These are phyloP conservation scores for Nakazawaea pomicola DNA, from an alignment of 805 yeast species.

Conservation along the genomic window DNA sequence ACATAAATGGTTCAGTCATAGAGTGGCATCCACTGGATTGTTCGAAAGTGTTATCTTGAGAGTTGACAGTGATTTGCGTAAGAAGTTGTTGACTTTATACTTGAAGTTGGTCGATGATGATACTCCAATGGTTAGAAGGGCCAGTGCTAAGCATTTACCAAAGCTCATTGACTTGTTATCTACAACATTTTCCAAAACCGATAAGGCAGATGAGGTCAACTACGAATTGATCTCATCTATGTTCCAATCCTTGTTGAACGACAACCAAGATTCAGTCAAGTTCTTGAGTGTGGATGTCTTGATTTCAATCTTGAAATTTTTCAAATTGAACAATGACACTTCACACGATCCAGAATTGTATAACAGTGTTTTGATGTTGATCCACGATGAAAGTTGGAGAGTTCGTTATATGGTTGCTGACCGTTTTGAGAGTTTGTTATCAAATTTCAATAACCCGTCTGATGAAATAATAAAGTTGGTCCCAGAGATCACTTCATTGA, in stretches of 20 bases:
- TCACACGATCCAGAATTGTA: slow-evolving; percentile 61
- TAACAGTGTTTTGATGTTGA: slow-evolving; percentile 61
- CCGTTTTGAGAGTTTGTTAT: slow-evolving; percentile 70
- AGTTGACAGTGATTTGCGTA: slow-evolving; percentile 50
- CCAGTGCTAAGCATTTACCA: slow-evolving; percentile 86
- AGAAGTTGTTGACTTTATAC: slow-evolving; percentile 61
- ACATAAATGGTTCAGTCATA: slow-evolving; percentile 92
- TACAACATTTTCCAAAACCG: slow-evolving; percentile 26
- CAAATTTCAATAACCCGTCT: slow-evolving; percentile 53
- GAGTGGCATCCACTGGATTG: slow-evolving; percentile 88
- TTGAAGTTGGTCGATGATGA: slow-evolving; percentile 78
- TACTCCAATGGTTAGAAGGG: slow-evolving; percentile 96
- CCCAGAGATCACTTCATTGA: slow-evolving; percentile 67
- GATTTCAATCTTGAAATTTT: slow-evolving; percentile 71
- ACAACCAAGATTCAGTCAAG: slow-evolving; percentile 93
- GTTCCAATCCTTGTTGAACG: slow-evolving; percentile 74
- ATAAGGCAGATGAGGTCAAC: slow-evolving; percentile 51
- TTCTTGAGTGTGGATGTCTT: slow-evolving; percentile 84
- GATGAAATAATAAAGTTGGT: slow-evolving; percentile 52
- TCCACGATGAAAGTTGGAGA: slow-evolving; percentile 93
- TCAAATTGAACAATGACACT: slow-evolving; percentile 51
- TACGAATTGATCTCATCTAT: slow-evolving; percentile 77
- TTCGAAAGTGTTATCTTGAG: slow-evolving; percentile 64
- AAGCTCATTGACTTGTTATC: slow-evolving; percentile 55
- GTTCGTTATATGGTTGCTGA: slow-evolving; percentile 99